Percentiles rank a stretch among this genome's conserved stretches.
phyloP scores from a whole-genome alignment of 768 basidiomycete species.

The Phaeotremella skinneri region DNA sequence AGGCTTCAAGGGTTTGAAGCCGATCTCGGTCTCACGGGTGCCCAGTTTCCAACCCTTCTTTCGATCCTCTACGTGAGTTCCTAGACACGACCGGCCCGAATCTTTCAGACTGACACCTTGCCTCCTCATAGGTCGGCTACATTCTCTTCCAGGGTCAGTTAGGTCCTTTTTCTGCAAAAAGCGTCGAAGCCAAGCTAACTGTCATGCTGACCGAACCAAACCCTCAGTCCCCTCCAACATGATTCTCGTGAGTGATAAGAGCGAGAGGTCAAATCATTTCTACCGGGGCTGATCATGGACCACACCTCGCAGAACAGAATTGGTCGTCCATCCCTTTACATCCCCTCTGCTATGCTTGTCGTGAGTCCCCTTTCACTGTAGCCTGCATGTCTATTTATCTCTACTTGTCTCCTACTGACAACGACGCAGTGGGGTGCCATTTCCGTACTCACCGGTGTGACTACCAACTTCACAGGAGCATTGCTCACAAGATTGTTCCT shows the following conservation, averaged over 20 bases:
- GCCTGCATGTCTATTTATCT: background rate
- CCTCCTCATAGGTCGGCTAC: constrained; percentile 32
- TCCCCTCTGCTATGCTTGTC: constrained; percentile 39
- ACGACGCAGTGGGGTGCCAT: constrained; percentile 50
- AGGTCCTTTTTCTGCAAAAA: too few species aligned
- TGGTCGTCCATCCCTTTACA: constrained; percentile 46
- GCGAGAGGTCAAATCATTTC: background rate
- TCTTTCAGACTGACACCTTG: background rate
- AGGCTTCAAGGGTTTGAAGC: constrained; percentile 43
- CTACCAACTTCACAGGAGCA: constrained; percentile 55
- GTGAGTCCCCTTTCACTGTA: constrained; percentile 16
- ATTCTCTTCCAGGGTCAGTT: constrained; percentile 35
- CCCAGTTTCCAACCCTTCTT: constrained; percentile 38
- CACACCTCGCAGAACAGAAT: constrained; percentile 29
- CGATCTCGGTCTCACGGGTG: constrained; percentile 44
- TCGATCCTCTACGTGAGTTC: constrained; percentile 43
- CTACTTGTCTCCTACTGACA: background rate
- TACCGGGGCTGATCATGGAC: background rate
- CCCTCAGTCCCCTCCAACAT: constrained; percentile 47
- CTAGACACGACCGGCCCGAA: too few species aligned
- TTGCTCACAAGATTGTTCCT: constrained; percentile 63
- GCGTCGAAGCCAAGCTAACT: too few species aligned
- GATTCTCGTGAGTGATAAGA: constrained; percentile 31
- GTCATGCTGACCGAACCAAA: constrained; percentile 4
- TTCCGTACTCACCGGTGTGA: constrained; percentile 55